A percentile compares a stretch with the other conserved stretches of the same genome.
Evolutionary conservation across 2,329 filamentous ascomycete species (phyloP).

Genomic region (Colletotrichum orchidophilum): DNA sequence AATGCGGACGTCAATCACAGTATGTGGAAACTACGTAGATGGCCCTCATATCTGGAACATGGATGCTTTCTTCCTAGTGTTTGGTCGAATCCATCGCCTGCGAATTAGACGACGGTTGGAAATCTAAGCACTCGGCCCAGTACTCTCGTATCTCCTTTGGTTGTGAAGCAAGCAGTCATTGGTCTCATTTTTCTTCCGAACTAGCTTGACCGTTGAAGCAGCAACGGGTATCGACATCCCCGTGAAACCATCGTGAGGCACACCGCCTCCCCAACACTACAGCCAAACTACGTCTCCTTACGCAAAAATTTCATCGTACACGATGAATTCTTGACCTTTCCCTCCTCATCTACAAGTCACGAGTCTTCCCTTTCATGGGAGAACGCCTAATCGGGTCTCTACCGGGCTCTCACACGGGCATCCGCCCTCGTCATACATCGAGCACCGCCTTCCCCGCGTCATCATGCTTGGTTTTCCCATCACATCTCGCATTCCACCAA

Average conservation of each 20-base stretch:
- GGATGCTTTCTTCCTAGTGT: background rate
- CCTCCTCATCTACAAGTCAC: background rate
- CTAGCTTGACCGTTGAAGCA: background rate
- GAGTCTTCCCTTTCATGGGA: background rate
- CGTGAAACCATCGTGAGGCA: conserved; percentile 4
- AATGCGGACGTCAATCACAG: too few relatives aligned
- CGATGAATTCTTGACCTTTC: background rate
- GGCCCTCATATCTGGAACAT: too few relatives aligned
- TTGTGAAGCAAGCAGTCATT: background rate
- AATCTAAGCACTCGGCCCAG: background rate
- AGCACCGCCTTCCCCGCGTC: background rate
- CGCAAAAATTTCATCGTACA: background rate
- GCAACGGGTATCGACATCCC: conserved; percentile 19
- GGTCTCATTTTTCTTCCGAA: background rate
- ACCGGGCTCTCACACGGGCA: background rate
- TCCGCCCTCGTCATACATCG: background rate
- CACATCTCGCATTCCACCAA: background rate
- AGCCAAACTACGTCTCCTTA: background rate
- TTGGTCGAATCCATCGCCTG: background rate
- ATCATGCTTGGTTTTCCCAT: background rate
- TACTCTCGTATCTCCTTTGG: background rate
- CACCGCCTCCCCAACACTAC: background rate
- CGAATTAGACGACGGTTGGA: background rate
- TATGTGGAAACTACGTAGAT: too few relatives aligned
- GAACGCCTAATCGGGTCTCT: background rate